Evolutionary conservation across 2,329 filamentous ascomycete genomes (phyloP).

Genomic region (Microdochium paspali): DNA sequence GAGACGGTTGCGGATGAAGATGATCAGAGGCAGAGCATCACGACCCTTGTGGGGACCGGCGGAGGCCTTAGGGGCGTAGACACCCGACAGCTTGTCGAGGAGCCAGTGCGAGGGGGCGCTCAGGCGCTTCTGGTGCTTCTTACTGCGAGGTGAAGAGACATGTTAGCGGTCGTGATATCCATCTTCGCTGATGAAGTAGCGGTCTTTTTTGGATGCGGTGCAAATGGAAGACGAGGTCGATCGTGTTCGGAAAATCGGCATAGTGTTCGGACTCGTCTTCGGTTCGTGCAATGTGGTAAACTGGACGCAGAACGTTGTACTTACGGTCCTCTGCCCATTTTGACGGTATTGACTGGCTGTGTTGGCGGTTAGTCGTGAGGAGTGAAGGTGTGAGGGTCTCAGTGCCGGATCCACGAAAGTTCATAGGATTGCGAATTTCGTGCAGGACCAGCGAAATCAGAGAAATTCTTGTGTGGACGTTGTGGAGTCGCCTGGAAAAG

Average conservation of each 20-base stretch:
- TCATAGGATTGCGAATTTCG: background rate
- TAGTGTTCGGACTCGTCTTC: background rate
- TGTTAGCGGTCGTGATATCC: constrained; percentile 22
- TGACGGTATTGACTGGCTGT: constrained; percentile 26
- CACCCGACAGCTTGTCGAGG: constrained; percentile 97
- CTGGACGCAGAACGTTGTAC: constrained; percentile 12
- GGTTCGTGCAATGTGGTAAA: background rate
- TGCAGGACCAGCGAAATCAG: background rate
- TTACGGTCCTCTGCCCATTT: constrained; percentile 45
- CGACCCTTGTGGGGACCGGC: constrained; percentile 97
- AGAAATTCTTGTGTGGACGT: background rate
- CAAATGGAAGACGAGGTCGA: background rate
- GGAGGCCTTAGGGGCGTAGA: constrained; percentile 64
- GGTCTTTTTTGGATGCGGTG: background rate
- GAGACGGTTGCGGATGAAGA: constrained; percentile 94
- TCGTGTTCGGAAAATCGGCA: background rate
- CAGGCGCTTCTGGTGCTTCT: constrained; percentile 99
- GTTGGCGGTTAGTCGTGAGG: constrained; percentile 15
- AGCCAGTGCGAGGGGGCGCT: constrained; percentile 99
- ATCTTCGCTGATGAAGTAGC: background rate
- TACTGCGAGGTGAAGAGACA: constrained; percentile 41
- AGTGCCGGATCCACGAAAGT: constrained; percentile 1
- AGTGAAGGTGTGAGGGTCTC: constrained; percentile 11
- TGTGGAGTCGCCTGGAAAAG: background rate
- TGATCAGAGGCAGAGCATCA: constrained; percentile 96